phyloP scores from a whole-genome alignment of 202 grass and related monocot species.

The Schoenoplectus triqueter region DNA sequence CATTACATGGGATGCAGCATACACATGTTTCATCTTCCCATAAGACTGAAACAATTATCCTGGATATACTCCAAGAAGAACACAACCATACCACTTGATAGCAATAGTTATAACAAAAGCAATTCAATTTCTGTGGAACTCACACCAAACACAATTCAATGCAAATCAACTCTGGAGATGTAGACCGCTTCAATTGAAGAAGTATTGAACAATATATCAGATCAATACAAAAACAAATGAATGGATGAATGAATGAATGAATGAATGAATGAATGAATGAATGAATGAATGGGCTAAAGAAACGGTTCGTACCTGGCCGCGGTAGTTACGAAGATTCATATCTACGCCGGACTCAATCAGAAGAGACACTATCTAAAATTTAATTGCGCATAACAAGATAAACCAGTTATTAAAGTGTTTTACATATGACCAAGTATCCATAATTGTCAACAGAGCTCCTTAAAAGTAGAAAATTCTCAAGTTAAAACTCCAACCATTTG shows the following conservation, averaged over 20 bases:
- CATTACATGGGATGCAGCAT: slow-evolving; percentile 3
- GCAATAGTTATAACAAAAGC: slow-evolving; percentile 24
- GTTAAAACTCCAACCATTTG: background rate
- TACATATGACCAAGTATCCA: background rate
- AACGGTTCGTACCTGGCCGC: slow-evolving; percentile 62
- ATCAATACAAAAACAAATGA: slow-evolving; percentile 30
- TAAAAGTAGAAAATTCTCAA: slow-evolving; percentile 7
- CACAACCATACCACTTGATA: slow-evolving; percentile 10
- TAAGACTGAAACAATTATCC: background rate
- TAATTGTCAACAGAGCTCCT: background rate
- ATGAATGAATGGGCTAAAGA: background rate
- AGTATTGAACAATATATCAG: slow-evolving; percentile 30
- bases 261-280: background rate
- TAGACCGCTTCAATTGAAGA: slow-evolving; percentile 15
- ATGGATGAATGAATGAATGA: background rate
- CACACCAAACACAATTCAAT: slow-evolving; percentile 26
- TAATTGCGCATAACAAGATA: background rate
- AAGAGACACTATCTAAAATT: slow-evolving; percentile 82
- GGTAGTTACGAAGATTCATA: slow-evolving; percentile 92
- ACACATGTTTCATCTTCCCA: background rate
- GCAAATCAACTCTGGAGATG: background rate
- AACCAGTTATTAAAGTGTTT: slow-evolving; percentile 31
- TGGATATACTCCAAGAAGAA: slow-evolving; percentile 14
- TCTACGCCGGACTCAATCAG: slow-evolving; percentile 91
- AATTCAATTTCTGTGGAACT: slow-evolving; percentile 9